Conservation (phyloP, 345 rosid genomes). For the Lepidium aucheri region DNA sequence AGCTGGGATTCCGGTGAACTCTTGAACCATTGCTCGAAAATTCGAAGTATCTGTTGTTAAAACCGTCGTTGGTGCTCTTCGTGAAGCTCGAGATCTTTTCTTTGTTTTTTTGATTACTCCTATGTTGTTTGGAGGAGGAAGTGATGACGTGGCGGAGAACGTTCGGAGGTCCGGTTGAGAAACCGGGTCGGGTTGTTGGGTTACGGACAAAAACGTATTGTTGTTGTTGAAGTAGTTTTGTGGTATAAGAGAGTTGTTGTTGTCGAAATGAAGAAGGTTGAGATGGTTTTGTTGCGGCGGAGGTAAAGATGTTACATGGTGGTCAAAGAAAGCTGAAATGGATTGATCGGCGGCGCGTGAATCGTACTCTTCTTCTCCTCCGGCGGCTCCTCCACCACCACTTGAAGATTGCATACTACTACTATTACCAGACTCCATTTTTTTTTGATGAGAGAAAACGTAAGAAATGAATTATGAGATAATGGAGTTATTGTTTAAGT, state of each 20-base stretch:
- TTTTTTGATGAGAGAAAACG: conserved; percentile 22
- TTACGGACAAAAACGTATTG: conserved; percentile 50
- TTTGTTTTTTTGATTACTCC: conserved; percentile 49
- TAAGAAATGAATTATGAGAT: neutral
- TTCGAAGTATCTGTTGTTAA: conserved; percentile 82
- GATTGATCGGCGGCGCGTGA: conserved; percentile 52
- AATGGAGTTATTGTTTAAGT: neutral
- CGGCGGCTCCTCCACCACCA: conserved; percentile 28
- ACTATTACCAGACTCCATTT: conserved; percentile 79
- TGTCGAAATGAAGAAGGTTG: conserved; percentile 29
- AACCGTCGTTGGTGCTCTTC: conserved; percentile 94
- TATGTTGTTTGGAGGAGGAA: conserved; percentile 17
- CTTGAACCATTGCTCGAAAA: conserved; percentile 98
- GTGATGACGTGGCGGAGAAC: conserved; percentile 39
- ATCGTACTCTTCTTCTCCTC: conserved; percentile 66
- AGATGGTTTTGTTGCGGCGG: conserved; percentile 28
- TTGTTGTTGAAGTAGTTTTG: conserved; percentile 53
- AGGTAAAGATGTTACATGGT: conserved; percentile 25
- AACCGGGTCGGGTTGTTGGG: conserved; percentile 41
- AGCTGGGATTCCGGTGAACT: conserved; percentile 90
- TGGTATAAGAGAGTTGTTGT: conserved; percentile 32
- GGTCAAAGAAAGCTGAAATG: conserved; percentile 42
- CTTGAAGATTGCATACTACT: conserved; percentile 83
- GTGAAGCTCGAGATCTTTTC: conserved; percentile 84
- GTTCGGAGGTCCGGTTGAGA: conserved; percentile 41